These are phyloP conservation scores for Silybum marianum DNA, from an alignment of 129 eudicot species.

Conservation along the genomic window DNA sequence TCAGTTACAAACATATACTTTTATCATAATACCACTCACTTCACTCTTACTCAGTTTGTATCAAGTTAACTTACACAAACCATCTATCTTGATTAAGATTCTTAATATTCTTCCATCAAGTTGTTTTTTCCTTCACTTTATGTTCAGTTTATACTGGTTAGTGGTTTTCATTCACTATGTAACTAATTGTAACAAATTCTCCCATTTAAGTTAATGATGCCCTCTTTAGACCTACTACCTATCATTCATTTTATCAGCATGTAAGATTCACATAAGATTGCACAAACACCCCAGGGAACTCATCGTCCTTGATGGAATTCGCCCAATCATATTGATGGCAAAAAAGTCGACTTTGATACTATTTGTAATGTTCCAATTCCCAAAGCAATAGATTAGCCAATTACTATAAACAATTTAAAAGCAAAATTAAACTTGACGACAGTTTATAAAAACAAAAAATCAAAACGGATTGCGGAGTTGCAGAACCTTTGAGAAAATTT, in stretches of 20 bases:
- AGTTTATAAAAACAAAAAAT: not conserved
- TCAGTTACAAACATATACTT: not conserved
- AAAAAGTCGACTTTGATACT: not conserved
- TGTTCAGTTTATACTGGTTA: not conserved
- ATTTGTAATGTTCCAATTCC: not conserved
- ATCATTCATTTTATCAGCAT: not conserved
- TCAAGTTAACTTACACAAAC: not conserved
- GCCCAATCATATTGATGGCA: not conserved
- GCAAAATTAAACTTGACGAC: not conserved
- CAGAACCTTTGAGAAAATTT: not conserved
- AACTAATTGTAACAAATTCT: not conserved
- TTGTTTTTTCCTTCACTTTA: not conserved
- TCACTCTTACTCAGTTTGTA: not conserved
- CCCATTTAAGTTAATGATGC: not conserved
- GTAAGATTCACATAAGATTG: not conserved
- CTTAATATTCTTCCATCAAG: not conserved
- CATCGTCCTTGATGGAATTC: not conserved
- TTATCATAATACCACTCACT: not conserved
- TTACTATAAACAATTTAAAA: not conserved
- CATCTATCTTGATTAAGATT: not conserved
- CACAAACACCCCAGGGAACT: not conserved
- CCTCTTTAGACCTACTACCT: not conserved
- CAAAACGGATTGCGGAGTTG: not conserved
- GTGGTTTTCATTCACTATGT: not conserved
- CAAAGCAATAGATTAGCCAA: not conserved